Base-by-base conservation (phyloP, 495 filamentous ascomycete genomes). In the Barbatosphaeria neglecta region DNA sequence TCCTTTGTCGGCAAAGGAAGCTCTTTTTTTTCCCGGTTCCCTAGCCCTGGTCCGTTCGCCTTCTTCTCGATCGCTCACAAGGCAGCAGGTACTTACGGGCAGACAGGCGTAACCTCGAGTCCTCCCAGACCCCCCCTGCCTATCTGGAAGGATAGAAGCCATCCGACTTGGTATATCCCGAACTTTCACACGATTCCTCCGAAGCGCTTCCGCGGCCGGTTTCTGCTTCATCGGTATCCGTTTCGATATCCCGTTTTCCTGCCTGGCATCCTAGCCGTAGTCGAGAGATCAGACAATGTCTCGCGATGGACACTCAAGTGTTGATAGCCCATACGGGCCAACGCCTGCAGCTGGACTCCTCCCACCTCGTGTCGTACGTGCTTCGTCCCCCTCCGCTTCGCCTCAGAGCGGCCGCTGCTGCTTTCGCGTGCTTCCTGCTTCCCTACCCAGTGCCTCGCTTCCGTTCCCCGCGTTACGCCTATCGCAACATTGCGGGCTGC, bases 301-400 rank as follows among this genome's bases (percentile, higher is more conserved):
- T 48, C 46, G 59, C 57, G 51, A 74, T 73, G 69, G 67, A 67
- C 52, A 88, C 89, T 78, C 77, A 87, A 64, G 79, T 95, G 64
- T 84, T 84, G 65, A 78, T 92, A 49, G 89, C 86, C 71, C 88
- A 92, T 71, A 84, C 83, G 56, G 89, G 89, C 71, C 80, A 87
- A 71, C 81, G 82, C 68, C 74, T 89, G 59, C 71, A 76, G 55
- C 72, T 83, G 50, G 85, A 93, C 64, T 75, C 77, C 20, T 72
- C 76, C 42, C 75, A 77, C 41, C 80, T 87, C 60, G 63, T 76
- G 47, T 82, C 80, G 84, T 89, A 72, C 60, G 81, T 72, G 45
- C 44, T 37, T 13, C 35, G 43, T 45, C 27, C 42, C 33, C 37
- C 25, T 37, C 18, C 24, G 23, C 22, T 13, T 6, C 20, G 10